Conservation (phyloP, 352 stramenopile species). For the Pelagophyceae sp. region DNA sequence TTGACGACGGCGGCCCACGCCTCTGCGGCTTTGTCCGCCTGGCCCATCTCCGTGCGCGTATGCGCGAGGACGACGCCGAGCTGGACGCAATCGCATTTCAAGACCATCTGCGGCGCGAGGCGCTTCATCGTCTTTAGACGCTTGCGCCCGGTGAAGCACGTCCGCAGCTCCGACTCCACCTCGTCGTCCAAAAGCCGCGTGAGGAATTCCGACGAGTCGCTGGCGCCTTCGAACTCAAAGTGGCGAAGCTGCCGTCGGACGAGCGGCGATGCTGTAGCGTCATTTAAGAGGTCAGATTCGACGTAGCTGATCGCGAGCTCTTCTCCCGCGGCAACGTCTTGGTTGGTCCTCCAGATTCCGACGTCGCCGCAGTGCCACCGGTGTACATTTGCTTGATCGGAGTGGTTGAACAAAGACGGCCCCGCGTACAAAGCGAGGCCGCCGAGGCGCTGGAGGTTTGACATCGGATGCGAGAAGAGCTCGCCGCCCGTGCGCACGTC, state of each 20-base stretch:
- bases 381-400: neutral
- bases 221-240: neutral
- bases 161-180: neutral
- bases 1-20: neutral
- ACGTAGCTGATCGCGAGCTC: neutral
- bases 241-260: neutral
- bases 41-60: neutral
- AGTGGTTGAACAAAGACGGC: neutral
- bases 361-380: conserved; percentile 11
- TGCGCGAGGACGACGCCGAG: neutral
- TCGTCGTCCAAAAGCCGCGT: neutral
- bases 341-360: neutral
- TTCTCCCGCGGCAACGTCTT: neutral
- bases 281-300: neutral
- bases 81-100: neutral
- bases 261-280: neutral
- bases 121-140: neutral
- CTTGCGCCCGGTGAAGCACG: neutral
- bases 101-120: neutral
- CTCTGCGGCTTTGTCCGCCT: neutral
- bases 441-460: neutral
- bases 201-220: neutral
- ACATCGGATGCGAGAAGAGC: neutral
- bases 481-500: neutral
- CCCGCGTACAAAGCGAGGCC: neutral